These are phyloP conservation scores for Kandelia obovata DNA, from an alignment of 345 rosid genomes.

Conservation along the genomic window DNA sequence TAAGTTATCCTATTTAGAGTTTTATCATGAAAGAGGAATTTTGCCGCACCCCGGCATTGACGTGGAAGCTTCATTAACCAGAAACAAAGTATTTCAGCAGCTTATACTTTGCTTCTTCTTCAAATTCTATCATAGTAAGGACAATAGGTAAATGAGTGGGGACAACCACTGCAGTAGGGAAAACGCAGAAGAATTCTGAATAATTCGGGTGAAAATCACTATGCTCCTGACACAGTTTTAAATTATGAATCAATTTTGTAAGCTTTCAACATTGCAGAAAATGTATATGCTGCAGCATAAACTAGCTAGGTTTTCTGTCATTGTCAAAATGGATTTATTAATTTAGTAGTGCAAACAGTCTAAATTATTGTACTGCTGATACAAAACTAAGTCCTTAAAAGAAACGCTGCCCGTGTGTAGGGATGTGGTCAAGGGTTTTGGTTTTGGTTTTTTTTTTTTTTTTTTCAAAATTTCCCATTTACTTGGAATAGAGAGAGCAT, in stretches of 20 bases:
- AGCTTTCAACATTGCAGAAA: neutral
- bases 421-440: constrained; percentile 17
- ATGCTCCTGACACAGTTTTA: constrained; percentile 8
- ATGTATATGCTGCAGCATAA: too few species aligned
- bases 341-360: constrained; percentile 1
- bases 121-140: too few species aligned
- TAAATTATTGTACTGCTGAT: neutral
- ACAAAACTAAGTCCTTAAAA: neutral
- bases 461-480: constrained; percentile 14
- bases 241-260: neutral
- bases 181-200: too few species aligned
- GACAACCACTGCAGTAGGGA: too few species aligned
- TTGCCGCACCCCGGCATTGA: too few species aligned
- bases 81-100: too few species aligned
- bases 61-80: too few species aligned
- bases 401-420: neutral
- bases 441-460: constrained; percentile 2
- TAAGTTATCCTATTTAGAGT: too few species aligned
- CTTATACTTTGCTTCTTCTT: too few species aligned
- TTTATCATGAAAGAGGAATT: too few species aligned
- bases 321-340: constrained; percentile 4
- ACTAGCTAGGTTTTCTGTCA: constrained; percentile 5
- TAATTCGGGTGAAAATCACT: constrained; percentile 17
- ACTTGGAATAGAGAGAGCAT: constrained; percentile 13
- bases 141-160: too few species aligned